Evolutionary conservation across 2,329 filamentous ascomycete genomes (phyloP).

Genomic region (Massarina eburnea): DNA sequence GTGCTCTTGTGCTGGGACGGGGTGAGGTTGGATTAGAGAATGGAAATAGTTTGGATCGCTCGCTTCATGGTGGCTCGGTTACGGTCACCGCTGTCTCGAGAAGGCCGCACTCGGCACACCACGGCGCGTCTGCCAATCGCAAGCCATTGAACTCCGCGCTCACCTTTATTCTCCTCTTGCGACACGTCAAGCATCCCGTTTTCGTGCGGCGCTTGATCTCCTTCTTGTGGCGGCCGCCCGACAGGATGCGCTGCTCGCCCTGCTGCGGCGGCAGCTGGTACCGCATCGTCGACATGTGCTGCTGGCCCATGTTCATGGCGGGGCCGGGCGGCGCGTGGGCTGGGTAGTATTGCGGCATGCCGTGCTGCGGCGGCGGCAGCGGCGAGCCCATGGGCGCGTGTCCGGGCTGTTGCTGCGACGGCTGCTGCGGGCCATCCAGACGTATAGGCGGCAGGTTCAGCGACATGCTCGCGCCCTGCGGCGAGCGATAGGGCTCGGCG

Average conservation of each 20-base stretch:
- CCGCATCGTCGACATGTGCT: slow-evolving; percentile 50
- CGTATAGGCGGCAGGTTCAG: slow-evolving; percentile 55
- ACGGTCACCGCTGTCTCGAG: slow-evolving; percentile 24
- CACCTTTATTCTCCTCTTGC: slow-evolving; percentile 71
- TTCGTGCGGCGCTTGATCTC: slow-evolving; percentile 77
- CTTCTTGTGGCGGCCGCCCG: slow-evolving; percentile 66
- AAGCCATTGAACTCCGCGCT: slow-evolving; percentile 30
- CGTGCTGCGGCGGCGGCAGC: slow-evolving; percentile 55
- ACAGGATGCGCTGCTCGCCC: slow-evolving; percentile 56
- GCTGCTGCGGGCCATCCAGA: slow-evolving; percentile 47
- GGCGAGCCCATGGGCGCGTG: slow-evolving; percentile 55
- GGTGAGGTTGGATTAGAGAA: slow-evolving; percentile 36
- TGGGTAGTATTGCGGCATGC: slow-evolving; percentile 55
- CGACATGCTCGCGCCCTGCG: slow-evolving; percentile 47
- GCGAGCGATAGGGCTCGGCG: slow-evolving; percentile 51
- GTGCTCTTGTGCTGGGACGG: slow-evolving; percentile 13
- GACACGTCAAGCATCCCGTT: slow-evolving; percentile 65
- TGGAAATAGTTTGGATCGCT: slow-evolving; percentile 35
- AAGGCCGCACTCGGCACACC: slow-evolving; percentile 21
- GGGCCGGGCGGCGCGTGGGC: slow-evolving; percentile 46
- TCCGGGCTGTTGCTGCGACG: slow-evolving; percentile 31
- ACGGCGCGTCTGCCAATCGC: slow-evolving; percentile 29
- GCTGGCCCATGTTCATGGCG: slow-evolving; percentile 54
- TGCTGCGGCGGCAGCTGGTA: slow-evolving; percentile 57
- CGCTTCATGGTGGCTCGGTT: slow-evolving; percentile 44